Evolutionary conservation across 2,329 filamentous ascomycete genomes (phyloP).

Genomic region (Penicillium sp.): DNA sequence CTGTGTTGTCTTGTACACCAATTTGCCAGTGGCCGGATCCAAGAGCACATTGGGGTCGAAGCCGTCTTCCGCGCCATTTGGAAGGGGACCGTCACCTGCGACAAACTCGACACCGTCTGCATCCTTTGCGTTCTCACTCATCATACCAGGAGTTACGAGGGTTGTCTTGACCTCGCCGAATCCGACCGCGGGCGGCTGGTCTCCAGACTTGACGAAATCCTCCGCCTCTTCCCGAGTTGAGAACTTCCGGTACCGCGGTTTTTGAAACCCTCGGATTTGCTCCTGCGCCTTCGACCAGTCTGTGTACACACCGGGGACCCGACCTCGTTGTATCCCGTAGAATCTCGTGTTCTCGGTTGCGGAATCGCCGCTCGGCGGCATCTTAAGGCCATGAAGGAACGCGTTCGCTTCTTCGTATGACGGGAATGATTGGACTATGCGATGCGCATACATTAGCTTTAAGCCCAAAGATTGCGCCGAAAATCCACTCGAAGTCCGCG

Average conservation of each 20-base stretch:
- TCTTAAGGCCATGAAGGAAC: slow-evolving; percentile 65
- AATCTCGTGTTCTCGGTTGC: slow-evolving; percentile 49
- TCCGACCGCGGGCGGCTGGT: slow-evolving; percentile 23
- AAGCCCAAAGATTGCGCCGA: background rate
- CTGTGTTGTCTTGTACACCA: slow-evolving; percentile 55
- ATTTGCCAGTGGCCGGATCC: slow-evolving; percentile 52
- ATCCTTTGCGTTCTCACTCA: slow-evolving; percentile 41
- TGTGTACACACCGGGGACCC: slow-evolving; percentile 60
- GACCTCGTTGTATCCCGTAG: slow-evolving; percentile 60
- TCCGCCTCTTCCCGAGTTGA: slow-evolving; percentile 69
- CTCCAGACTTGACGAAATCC: slow-evolving; percentile 61
- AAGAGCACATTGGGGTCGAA: slow-evolving; percentile 60
- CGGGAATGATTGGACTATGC: slow-evolving; percentile 74
- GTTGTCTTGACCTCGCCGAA: slow-evolving; percentile 35
- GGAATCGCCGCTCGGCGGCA: slow-evolving; percentile 32
- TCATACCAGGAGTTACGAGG: slow-evolving; percentile 37
- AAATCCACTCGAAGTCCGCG: background rate
- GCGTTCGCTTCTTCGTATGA: slow-evolving; percentile 72
- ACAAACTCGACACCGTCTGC: slow-evolving; percentile 46
- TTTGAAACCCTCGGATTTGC: slow-evolving; percentile 71
- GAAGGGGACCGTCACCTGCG: slow-evolving; percentile 56
- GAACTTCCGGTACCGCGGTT: slow-evolving; percentile 68
- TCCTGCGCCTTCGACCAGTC: slow-evolving; percentile 68
- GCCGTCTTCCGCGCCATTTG: slow-evolving; percentile 56
- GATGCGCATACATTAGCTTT: background rate